Percentiles rank a stretch among this genome's conserved stretches.
These are phyloP conservation scores for Porphyra umbilicalis DNA, from an alignment of 31 red algal species.

Conservation along the genomic window DNA sequence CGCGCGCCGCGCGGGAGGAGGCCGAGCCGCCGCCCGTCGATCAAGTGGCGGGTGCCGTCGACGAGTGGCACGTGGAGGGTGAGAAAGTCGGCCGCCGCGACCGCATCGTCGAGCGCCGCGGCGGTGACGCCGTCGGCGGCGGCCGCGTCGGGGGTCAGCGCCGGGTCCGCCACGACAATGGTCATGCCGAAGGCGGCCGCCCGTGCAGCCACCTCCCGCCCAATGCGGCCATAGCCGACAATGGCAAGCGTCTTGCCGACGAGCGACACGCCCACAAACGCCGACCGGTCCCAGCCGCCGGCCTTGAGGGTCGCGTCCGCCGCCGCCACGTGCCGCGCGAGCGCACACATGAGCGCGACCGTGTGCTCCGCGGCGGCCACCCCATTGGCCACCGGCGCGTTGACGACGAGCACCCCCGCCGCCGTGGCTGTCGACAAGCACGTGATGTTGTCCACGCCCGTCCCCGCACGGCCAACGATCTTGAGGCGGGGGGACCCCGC, in stretches of 20 bases:
- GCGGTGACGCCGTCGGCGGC: constrained; percentile 11
- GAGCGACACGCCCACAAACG: constrained; percentile 27
- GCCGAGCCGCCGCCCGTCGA: constrained; percentile 6
- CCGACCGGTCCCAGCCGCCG: constrained; percentile 21
- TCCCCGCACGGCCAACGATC: constrained; percentile 56
- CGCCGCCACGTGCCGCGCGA: constrained; percentile 24
- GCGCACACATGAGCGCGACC: constrained; percentile 25
- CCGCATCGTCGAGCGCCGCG: not conserved
- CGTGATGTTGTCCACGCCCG: constrained; percentile 68
- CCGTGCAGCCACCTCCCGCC: constrained; percentile 31
- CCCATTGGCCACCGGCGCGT: constrained; percentile 52
- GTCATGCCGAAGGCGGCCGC: constrained; percentile 29
- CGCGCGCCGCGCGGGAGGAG: constrained; percentile 14
- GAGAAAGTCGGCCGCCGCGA: constrained; percentile 29
- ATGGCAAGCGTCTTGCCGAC: constrained; percentile 33
- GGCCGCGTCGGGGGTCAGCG: constrained; percentile 8
- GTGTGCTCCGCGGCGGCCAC: constrained; percentile 67
- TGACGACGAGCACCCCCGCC: constrained; percentile 53
- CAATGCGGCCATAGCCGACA: constrained; percentile 42
- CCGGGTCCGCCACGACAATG: constrained; percentile 27
- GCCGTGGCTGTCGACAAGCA: constrained; percentile 25
- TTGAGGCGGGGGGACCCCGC: constrained; percentile 6
- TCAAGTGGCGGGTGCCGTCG: constrained; percentile 12
- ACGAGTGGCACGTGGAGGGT: constrained; percentile 37
- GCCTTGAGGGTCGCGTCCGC: constrained; percentile 40